Base-by-base conservation (phyloP, 2,329 filamentous ascomycete genomes). In the Pseudomassariella vexata region DNA sequence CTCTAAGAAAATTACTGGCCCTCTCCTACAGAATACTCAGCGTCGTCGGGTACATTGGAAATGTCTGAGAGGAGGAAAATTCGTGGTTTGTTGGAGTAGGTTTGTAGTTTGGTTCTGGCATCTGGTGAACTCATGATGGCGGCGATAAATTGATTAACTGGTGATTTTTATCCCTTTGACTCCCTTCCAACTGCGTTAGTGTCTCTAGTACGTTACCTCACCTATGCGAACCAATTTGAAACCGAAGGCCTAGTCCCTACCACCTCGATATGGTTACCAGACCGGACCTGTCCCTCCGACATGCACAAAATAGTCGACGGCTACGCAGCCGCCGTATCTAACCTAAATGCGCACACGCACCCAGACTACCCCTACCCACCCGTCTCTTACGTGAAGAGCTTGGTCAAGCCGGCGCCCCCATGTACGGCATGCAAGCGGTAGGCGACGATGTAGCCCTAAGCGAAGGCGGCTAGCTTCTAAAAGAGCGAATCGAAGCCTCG, bases 371-470 rank as follows among this genome's bases (percentile, higher is more conserved):
- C 9, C 6, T 29, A 21, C 18, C n/a, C n/a, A n/a, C n/a, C n/a
- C n/a, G n/a, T n/a, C n/a, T n/a, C n/a, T n/a, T n/a, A n/a, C n/a
- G n/a, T n/a, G n/a, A n/a, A n/a, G n/a, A n/a, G n/a, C n/a, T n/a
- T n/a, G n/a, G n/a, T n/a, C n/a, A n/a, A n/a, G n/a, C n/a, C n/a
- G n/a, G n/a, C n/a, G n/a, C n/a, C n/a, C n/a, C n/a, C 12, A 52
- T 58, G 3, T 60, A 60, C 28, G 56, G 57, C 6, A 49, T 55
- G 30, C 44, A 50, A 14, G 56, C 52, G 4, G 42, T n/a, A n/a
- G n/a, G n/a, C n/a, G n/a, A n/a, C n/a, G 32, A 41, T 9, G 30
- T 34, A n/a, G 18, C 39, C 5, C 47, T 65, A 3, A 66, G 62
- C 34, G 49, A 58, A 8, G 66, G 62, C 4, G 61, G 42, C 5